A percentile compares a stretch with the other conserved stretches of the same genome.
phyloP scores from a whole-genome alignment of 371 early-diverging fungal genomes.

The Chytridium lagenaria region DNA sequence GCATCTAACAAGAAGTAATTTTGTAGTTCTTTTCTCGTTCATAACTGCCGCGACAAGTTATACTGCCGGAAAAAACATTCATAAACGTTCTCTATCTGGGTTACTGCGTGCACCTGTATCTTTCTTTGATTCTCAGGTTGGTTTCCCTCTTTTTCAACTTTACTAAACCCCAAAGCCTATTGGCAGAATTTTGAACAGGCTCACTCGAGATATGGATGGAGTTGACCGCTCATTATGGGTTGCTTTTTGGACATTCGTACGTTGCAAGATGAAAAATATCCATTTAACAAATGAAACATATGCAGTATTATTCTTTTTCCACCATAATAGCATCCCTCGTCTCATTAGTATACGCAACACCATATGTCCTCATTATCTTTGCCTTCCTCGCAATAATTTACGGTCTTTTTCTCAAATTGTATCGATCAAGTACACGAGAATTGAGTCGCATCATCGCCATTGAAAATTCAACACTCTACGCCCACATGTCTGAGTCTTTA shows the following conservation, averaged over 20 bases:
- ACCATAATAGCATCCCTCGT: neutral
- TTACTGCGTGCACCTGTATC: constrained; percentile 76
- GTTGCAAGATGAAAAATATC: too few species aligned
- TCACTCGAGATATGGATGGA: constrained; percentile 53
- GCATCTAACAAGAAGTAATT: too few species aligned
- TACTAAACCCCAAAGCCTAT: too few species aligned
- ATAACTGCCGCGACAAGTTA: neutral
- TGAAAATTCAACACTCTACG: constrained; percentile 64
- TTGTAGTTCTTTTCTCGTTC: neutral
- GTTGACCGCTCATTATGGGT: constrained; percentile 21
- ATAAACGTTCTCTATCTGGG: constrained; percentile 64
- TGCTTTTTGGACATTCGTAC: neutral
- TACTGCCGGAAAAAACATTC: constrained; percentile 38
- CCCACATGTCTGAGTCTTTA: constrained; percentile 74
- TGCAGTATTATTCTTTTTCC: constrained; percentile 1
- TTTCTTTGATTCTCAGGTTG: constrained; percentile 85
- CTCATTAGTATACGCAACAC: neutral
- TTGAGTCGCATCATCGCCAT: constrained; percentile 47
- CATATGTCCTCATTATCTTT: constrained; percentile 10
- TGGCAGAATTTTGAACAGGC: constrained; percentile 84
- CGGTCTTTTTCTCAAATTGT: constrained; percentile 52
- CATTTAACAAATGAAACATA: too few species aligned
- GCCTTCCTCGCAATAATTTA: constrained; percentile 31
- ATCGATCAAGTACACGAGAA: constrained; percentile 52
- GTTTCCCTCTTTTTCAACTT: too few species aligned